phyloP scores from a whole-genome alignment of 1,284 basidiomycete species.

The Peniophora sp. region DNA sequence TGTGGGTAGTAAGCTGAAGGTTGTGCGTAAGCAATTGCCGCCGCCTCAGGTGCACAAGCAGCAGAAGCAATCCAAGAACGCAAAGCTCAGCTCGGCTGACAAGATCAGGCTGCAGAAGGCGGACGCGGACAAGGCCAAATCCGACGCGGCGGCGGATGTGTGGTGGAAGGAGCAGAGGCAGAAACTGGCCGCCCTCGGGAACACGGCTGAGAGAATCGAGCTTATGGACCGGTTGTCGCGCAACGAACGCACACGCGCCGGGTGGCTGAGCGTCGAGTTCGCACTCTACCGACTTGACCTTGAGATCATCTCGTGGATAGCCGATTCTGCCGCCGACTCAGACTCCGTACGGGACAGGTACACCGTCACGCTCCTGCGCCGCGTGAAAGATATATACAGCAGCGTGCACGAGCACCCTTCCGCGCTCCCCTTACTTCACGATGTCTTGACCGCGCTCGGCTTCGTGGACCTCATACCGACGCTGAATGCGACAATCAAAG shows the following conservation, averaged over 20 bases:
- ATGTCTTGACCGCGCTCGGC: constrained; percentile 36
- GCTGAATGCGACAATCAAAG: constrained; percentile 14
- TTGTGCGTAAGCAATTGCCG: neutral
- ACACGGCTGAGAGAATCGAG: constrained; percentile 19
- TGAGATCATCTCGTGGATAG: constrained; percentile 43
- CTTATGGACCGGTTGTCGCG: constrained; percentile 29
- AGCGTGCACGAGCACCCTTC: constrained; percentile 27
- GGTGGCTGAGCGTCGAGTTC: constrained; percentile 40
- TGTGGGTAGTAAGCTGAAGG: constrained; percentile 15
- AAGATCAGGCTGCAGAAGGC: constrained; percentile 38
- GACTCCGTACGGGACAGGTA: constrained; percentile 32
- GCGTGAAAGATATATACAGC: constrained; percentile 36
- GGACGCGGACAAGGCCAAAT: constrained; percentile 33
- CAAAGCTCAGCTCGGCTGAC: constrained; percentile 24
- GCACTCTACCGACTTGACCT: constrained; percentile 46
- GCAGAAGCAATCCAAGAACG: constrained; percentile 15
- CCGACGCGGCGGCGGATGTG: constrained; percentile 25
- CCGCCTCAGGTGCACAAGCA: neutral
- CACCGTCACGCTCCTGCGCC: constrained; percentile 35
- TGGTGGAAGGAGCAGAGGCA: constrained; percentile 46
- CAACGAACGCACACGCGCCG: constrained; percentile 33
- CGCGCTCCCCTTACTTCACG: constrained; percentile 27
- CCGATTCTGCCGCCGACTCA: constrained; percentile 28
- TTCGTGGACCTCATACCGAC: constrained; percentile 29
- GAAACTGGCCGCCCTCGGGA: constrained; percentile 21